A percentile compares a stretch with the other conserved stretches of the same genome.
Conservation (phyloP, 2,329 filamentous ascomycete genomes). For the Mycocentrospora acerina region DNA sequence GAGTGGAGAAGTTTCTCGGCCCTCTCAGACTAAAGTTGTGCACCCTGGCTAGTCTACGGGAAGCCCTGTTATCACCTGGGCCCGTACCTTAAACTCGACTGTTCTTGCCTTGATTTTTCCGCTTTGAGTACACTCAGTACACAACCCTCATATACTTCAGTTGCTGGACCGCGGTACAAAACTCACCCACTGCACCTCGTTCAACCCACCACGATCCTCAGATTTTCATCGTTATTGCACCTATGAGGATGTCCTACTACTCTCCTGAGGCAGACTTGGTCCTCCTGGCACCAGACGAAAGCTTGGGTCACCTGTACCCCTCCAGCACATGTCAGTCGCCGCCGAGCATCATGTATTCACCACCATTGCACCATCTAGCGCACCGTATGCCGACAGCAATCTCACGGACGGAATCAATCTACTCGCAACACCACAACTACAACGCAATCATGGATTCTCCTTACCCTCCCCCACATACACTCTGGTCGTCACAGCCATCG, state of each 20-base stretch:
- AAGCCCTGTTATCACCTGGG: slow-evolving; percentile 27
- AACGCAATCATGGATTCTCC: slow-evolving; percentile 33
- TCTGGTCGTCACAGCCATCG: slow-evolving; percentile 35
- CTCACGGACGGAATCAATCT: slow-evolving; percentile 27
- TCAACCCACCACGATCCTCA: slow-evolving; percentile 10
- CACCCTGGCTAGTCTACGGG: slow-evolving; percentile 32
- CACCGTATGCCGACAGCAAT: slow-evolving; percentile 27
- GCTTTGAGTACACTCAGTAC: slow-evolving; percentile 34
- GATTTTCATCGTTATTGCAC: slow-evolving; percentile 2
- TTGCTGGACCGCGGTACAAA: slow-evolving; percentile 6
- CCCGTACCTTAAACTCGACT: slow-evolving; percentile 33
- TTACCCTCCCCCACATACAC: slow-evolving; percentile 31
- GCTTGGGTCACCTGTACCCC: slow-evolving; percentile 38
- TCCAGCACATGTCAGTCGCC: slow-evolving; percentile 41
- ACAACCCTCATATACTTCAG: slow-evolving; percentile 27
- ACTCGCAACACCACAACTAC: slow-evolving; percentile 33
- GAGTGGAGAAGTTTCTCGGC: slow-evolving; percentile 32
- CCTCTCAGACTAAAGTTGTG: slow-evolving; percentile 34
- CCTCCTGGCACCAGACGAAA: slow-evolving; percentile 37
- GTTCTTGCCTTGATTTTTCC: slow-evolving; percentile 29
- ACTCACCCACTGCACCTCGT: not conserved
- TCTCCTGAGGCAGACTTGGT: slow-evolving; percentile 41
- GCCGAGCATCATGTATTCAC: slow-evolving; percentile 42
- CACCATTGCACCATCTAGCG: slow-evolving; percentile 36
- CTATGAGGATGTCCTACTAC: slow-evolving; percentile 38